Conservation (phyloP, 192 early-diverging fungal species). For the Coemansia reversa region DNA sequence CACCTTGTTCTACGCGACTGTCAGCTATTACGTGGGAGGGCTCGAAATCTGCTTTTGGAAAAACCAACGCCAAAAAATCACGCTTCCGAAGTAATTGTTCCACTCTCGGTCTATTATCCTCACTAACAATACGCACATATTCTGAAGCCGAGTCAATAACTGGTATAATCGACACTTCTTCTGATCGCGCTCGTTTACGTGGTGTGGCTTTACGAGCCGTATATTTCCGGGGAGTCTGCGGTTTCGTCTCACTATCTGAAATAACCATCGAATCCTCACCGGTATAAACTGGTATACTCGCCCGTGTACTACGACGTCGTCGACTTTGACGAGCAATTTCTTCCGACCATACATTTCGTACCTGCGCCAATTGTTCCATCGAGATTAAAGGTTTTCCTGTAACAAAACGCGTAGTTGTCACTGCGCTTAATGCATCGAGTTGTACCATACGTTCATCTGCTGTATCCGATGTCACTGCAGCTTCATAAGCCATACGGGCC, state of each 20-base stretch:
- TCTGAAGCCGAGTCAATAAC: background rate
- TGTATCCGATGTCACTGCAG: no score
- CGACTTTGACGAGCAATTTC: background rate
- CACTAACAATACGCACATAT: background rate
- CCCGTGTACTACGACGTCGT: background rate
- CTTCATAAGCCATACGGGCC: no score
- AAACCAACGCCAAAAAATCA: conserved; percentile 17
- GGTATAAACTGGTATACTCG: background rate
- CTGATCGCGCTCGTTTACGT: background rate
- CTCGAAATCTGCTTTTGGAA: background rate
- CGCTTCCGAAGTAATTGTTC: background rate
- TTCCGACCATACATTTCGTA: background rate
- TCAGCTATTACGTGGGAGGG: conserved; percentile 5
- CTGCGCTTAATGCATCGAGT: conserved; percentile 1
- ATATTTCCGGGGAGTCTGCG: background rate
- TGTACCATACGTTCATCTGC: no score
- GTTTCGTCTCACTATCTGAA: background rate
- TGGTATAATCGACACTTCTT: background rate
- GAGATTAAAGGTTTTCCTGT: background rate
- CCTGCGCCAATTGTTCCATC: background rate
- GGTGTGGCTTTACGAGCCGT: background rate
- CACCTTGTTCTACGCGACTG: background rate
- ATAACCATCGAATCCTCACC: background rate
- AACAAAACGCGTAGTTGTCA: background rate
- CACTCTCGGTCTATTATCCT: background rate